Percentiles rank a stretch among this genome's conserved stretches.
phyloP scores from a whole-genome alignment of 2,329 filamentous ascomycete species.

The Phaeophleospora eucalypticola region DNA sequence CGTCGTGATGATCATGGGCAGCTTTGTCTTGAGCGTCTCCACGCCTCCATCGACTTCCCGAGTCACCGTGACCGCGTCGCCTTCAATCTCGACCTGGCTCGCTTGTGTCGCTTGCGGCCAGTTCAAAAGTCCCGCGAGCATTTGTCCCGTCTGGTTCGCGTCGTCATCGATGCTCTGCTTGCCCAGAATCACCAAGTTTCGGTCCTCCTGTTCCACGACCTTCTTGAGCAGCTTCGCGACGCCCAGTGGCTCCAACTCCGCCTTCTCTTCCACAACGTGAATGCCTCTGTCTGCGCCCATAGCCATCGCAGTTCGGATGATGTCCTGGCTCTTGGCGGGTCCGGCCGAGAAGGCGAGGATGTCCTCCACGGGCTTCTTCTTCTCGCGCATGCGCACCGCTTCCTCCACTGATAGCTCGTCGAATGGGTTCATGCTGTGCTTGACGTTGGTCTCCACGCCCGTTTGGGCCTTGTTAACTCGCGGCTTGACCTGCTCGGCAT shows the following conservation, averaged over 20 bases:
- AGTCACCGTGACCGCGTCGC: constrained; percentile 69
- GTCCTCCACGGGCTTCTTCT: constrained; percentile 67
- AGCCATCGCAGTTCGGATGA: constrained; percentile 93
- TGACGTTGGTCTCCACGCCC: constrained; percentile 87
- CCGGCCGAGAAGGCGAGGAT: constrained; percentile 88
- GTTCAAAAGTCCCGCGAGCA: constrained; percentile 86
- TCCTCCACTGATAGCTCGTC: constrained; percentile 98
- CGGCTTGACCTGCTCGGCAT: constrained; percentile 56
- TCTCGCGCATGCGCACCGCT: constrained; percentile 87
- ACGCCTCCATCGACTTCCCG: constrained; percentile 93
- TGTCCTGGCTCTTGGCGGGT: constrained; percentile 79
- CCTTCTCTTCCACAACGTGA: constrained; percentile 67
- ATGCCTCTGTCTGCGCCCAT: constrained; percentile 94
- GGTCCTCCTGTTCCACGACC: constrained; percentile 76
- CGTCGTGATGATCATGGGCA: constrained; percentile 93
- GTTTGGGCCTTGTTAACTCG: constrained; percentile 70
- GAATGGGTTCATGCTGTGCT: constrained; percentile 98
- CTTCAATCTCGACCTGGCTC: constrained; percentile 72
- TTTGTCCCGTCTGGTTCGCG: constrained; percentile 91
- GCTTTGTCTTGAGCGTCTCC: constrained; percentile 78
- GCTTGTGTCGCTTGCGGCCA: constrained; percentile 97
- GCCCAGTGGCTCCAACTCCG: constrained; percentile 80
- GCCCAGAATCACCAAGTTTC: constrained; percentile 87
- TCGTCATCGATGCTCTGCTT: constrained; percentile 99
- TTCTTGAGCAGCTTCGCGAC: constrained; percentile 83